phyloP scores from a whole-genome alignment of 108 stramenopile genomes.

The Schizochytrium sp. region DNA sequence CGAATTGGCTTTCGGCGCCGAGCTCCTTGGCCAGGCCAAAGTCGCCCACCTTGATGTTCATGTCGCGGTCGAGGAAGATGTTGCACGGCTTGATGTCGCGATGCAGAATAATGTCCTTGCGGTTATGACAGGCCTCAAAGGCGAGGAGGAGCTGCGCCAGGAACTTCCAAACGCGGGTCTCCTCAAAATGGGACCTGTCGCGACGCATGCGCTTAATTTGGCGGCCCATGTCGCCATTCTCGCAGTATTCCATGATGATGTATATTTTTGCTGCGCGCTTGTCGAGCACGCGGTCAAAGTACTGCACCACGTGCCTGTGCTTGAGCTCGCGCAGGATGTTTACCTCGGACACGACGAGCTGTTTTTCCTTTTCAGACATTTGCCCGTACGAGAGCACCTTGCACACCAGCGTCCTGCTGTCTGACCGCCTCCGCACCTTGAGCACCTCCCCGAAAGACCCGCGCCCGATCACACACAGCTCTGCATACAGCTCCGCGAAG shows the following conservation, averaged over 20 bases:
- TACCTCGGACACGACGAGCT: conserved; percentile 44
- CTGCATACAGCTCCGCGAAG: conserved; percentile 34
- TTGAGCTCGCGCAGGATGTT: conserved; percentile 54
- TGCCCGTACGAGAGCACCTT: conserved; percentile 52
- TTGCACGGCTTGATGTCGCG: conserved; percentile 62
- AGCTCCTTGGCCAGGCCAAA: conserved; percentile 61
- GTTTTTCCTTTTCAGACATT: conserved; percentile 46
- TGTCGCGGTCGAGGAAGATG: conserved; percentile 39
- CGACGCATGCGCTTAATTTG: conserved; percentile 13
- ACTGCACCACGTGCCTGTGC: conserved; percentile 55
- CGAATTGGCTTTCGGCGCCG: conserved; percentile 6
- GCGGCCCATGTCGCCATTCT: conserved; percentile 40
- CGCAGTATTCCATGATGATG: conserved; percentile 60
- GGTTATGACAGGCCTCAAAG: conserved; percentile 46
- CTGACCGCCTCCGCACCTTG: conserved; percentile 38
- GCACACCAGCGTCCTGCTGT: conserved; percentile 44
- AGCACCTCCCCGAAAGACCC: conserved; percentile 50
- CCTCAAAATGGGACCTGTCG: conserved; percentile 32
- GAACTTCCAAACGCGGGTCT: conserved; percentile 44
- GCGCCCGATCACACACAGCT: conserved; percentile 40
- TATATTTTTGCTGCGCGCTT: conserved; percentile 39
- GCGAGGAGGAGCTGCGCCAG: conserved; percentile 45
- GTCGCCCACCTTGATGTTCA: conserved; percentile 47
- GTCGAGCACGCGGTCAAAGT: conserved; percentile 57
- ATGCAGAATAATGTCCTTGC: conserved; percentile 45